These are phyloP conservation scores for Ambrosia hybrid DNA, from an alignment of 140 eudicot genomes.

Conservation along the genomic window DNA sequence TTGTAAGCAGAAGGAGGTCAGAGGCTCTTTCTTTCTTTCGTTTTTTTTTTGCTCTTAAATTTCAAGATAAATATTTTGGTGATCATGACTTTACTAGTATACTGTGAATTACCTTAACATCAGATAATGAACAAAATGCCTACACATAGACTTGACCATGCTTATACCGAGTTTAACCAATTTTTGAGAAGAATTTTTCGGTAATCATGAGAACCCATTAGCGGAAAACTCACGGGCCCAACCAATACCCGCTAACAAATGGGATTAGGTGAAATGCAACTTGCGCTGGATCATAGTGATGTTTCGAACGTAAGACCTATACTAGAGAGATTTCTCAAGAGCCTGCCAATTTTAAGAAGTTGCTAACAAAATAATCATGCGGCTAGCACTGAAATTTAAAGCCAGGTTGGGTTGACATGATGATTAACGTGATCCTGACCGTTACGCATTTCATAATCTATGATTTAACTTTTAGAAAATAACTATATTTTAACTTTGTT, in stretches of 20 bases:
- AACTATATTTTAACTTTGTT: not conserved
- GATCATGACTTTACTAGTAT: not conserved
- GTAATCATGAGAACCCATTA: too few species aligned
- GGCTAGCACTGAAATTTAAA: not conserved
- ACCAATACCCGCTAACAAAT: too few species aligned
- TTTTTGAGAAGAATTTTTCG: not conserved
- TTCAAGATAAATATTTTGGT: constrained; percentile 1
- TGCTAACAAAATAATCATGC: not conserved
- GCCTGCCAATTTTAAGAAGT: not conserved
- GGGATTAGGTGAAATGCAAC: too few species aligned
- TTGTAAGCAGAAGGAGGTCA: constrained; percentile 79
- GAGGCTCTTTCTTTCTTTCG: too few species aligned
- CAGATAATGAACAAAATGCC: constrained; percentile 12
- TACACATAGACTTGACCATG: constrained; percentile 10
- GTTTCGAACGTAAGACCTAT: too few species aligned
- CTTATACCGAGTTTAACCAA: not conserved
- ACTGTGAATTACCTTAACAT: not conserved
- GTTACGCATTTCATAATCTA: not conserved
- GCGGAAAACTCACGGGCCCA: too few species aligned
- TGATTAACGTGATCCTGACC: too few species aligned
- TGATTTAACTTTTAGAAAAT: not conserved
- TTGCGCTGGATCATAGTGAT: too few species aligned
- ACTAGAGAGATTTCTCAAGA: too few species aligned
- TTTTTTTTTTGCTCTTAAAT: constrained; percentile 8
- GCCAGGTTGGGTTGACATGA: too few species aligned